Evolutionary conservation across 2,329 filamentous ascomycete genomes (phyloP).

Genomic region (Coniochaeta prunicola): DNA sequence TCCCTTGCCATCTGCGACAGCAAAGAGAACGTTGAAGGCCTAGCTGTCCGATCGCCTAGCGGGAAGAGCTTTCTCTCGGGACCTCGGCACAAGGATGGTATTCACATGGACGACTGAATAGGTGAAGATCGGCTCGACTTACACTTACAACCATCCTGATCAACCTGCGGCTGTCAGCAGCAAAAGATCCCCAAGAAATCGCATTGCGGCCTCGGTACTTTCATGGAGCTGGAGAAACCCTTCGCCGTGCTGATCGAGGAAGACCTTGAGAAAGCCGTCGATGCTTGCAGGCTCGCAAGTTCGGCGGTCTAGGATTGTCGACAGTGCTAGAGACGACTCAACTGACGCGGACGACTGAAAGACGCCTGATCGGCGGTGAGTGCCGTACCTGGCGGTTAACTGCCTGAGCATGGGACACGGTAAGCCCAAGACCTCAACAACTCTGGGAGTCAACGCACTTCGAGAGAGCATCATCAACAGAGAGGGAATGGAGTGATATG

Average conservation of each 20-base stretch:
- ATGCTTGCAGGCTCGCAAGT: background rate
- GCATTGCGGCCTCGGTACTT: background rate
- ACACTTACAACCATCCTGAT: background rate
- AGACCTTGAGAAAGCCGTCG: background rate
- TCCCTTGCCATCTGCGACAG: background rate
- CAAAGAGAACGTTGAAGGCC: too few species aligned
- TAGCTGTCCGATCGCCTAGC: background rate
- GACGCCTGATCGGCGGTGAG: background rate
- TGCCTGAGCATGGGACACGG: background rate
- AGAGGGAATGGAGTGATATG: background rate
- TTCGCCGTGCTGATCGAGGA: too few species aligned
- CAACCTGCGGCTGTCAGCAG: background rate
- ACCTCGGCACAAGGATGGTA: background rate
- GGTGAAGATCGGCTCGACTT: background rate
- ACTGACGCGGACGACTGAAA: too few species aligned
- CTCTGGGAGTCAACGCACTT: background rate
- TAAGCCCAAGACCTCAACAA: background rate
- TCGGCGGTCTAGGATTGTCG: background rate
- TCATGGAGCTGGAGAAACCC: background rate
- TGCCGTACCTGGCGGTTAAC: background rate
- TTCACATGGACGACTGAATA: background rate
- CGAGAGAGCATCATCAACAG: background rate
- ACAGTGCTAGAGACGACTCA: background rate
- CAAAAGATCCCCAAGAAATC: background rate
- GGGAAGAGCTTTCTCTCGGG: background rate